Evolutionary conservation across 257 asterid genomes (phyloP), one percentile per base, ranked within the genome.

Genomic region (Echium plantagineum): DNA sequence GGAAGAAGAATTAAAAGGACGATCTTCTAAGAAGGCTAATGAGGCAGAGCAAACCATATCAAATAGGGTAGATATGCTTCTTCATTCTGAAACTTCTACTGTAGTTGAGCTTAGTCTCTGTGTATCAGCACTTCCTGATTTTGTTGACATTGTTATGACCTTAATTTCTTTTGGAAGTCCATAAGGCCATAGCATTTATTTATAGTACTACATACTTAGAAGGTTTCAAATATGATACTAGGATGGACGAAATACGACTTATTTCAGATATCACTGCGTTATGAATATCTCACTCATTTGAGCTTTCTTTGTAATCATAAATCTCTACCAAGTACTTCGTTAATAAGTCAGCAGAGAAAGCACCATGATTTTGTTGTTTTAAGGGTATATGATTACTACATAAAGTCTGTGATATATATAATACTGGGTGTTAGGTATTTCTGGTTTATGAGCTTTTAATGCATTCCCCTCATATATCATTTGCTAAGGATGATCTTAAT

Each of bases 1-100:
- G 54, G 98, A 88, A 71, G 98, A 88, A 56, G 98, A 91, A 79
- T 69, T 78, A 71, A 91, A 91, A 72, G 86, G 77, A 19, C 89
- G 94, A 56, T 76, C 96, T 52, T 87, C 96, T 55, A 91, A 85
- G 69, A 91, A 82, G 78, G 85, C 74, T 52, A 69, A 62, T 67
- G 96, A 91, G 18, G 88, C 90, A 19, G 98, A 91, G 75, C 95
- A 83, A 74, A 75, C 96, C 74, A 76, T 80, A 55, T 59, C 82
- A 59, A 88, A 84, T 69, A 78, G 95, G 93, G 98, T 91, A 72
- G 9, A 56, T 22, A 19, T 2, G 28, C 55, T 16, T 53, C 26
- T 6, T 21, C 57, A 52, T 42, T 12, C 49, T 12, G 49, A 42
- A 42, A 42, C 12, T 4, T 42, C 49, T 42, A 15, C 13, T 10